Percentiles rank a stretch among this genome's conserved stretches.
Evolutionary conservation across 148 eudicot species (phyloP).

Genomic region (Arbutus unedo): DNA sequence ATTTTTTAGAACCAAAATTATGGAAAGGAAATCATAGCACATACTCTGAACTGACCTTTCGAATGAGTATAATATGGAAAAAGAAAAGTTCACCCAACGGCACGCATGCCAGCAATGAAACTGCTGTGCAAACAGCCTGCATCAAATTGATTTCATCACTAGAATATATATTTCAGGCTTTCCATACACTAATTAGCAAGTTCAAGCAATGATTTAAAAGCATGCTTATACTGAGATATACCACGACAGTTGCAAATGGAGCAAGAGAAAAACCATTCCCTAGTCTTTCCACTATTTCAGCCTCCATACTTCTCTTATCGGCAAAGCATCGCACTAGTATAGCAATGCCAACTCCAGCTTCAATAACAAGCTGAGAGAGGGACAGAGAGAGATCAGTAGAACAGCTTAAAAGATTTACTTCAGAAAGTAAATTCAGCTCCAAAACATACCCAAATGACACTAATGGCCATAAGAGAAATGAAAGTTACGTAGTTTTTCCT

Average conservation of each 20-base stretch:
- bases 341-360: constrained; percentile 86
- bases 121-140: constrained; percentile 87
- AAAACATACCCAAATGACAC: constrained; percentile 85
- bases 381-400: constrained; percentile 22
- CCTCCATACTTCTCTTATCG: constrained; percentile 70
- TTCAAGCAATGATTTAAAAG: neutral
- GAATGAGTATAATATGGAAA: constrained; percentile 92
- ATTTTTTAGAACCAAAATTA: constrained; percentile 12
- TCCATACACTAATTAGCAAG: constrained; percentile 4
- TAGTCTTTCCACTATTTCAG: constrained; percentile 73
- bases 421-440: constrained; percentile 9
- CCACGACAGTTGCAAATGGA: constrained; percentile 97
- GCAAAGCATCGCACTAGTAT: constrained; percentile 89
- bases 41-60: constrained; percentile 55
- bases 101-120: constrained; percentile 83
- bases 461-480: constrained; percentile 79
- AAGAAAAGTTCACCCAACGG: constrained; percentile 98
- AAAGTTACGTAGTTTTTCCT: constrained; percentile 81
- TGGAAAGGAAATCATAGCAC: neutral
- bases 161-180: neutral
- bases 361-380: constrained; percentile 67
- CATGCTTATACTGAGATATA: constrained; percentile 27
- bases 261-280: constrained; percentile 98
- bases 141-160: constrained; percentile 11
- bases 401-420: constrained; percentile 12